Conservation (phyloP, 2,329 filamentous ascomycete species). For the Colletotrichum tropicicola region DNA sequence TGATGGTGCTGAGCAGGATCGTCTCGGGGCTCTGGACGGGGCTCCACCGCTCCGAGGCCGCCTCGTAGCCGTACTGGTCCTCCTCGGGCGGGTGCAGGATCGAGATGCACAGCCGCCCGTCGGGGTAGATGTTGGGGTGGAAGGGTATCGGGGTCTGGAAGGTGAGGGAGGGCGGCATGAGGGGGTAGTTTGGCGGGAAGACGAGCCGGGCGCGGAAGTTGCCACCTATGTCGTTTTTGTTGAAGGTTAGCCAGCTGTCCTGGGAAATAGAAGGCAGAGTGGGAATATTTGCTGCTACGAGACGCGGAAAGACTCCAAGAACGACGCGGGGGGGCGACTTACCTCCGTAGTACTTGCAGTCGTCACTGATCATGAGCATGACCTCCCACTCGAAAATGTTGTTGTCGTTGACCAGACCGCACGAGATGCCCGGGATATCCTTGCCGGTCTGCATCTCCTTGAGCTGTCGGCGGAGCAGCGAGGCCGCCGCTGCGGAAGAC, state of each 20-base stretch:
- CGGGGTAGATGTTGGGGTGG: constrained; percentile 93
- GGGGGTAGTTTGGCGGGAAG: constrained; percentile 89
- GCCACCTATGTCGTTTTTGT: constrained; percentile 71
- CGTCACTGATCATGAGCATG: constrained; percentile 97
- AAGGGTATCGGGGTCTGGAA: constrained; percentile 87
- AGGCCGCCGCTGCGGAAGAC: constrained; percentile 66
- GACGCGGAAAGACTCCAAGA: too few species aligned
- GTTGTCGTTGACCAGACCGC: constrained; percentile 82
- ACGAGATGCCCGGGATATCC: constrained; percentile 93
- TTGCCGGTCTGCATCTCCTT: constrained; percentile 94
- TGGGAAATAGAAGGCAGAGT: too few species aligned
- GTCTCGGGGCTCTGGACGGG: constrained; percentile 96
- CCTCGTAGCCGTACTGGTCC: constrained; percentile 93
- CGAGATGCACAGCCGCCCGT: constrained; percentile 92
- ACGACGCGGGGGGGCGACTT: too few species aligned
- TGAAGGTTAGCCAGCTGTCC: background rate
- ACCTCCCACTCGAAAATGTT: constrained; percentile 99
- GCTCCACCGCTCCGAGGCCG: constrained; percentile 88
- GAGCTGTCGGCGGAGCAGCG: constrained; percentile 84
- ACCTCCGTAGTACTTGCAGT: constrained; percentile 95
- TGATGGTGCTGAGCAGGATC: constrained; percentile 91
- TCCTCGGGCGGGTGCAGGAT: constrained; percentile 96
- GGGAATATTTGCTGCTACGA: too few species aligned
- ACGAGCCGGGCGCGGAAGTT: constrained; percentile 88
- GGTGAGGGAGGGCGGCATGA: constrained; percentile 86